Percentiles rank a stretch among this genome's conserved stretches.
These are phyloP conservation scores for Trichoderma cornu-damae DNA, from an alignment of 2,329 filamentous ascomycete genomes.

Conservation along the genomic window DNA sequence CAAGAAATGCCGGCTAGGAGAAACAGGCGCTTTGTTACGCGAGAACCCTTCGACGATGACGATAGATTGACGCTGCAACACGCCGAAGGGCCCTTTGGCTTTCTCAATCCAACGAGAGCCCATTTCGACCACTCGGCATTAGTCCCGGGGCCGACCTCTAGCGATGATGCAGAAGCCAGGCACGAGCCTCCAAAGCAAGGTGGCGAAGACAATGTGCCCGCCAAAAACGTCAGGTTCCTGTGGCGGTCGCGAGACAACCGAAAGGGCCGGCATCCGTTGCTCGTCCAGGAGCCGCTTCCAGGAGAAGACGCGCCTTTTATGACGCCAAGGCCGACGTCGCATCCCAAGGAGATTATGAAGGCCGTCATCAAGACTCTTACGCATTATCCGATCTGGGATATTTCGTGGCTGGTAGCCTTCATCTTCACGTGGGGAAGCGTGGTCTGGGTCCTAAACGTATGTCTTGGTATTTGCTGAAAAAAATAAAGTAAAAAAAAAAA, in stretches of 20 bases:
- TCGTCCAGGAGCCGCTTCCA: constrained; percentile 25
- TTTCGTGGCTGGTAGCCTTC: constrained; percentile 39
- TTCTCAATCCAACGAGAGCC: constrained; percentile 18
- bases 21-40: constrained; percentile 14
- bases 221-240: constrained; percentile 30
- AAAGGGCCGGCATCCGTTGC: constrained; percentile 37
- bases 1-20: constrained; percentile 14
- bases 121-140: constrained; percentile 14
- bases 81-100: constrained; percentile 16
- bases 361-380: constrained; percentile 35
- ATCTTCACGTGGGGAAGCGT: constrained; percentile 37
- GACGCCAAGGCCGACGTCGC: constrained; percentile 25
- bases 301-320: constrained; percentile 19
- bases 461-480: too few relatives aligned
- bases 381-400: constrained; percentile 38
- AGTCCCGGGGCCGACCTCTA: not conserved
- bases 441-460: constrained; percentile 22
- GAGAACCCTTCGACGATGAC: constrained; percentile 16
- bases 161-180: constrained; percentile 2
- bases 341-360: constrained; percentile 23
- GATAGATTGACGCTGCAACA: constrained; percentile 11
- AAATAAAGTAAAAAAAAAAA: too few relatives aligned
- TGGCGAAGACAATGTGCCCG: not conserved
- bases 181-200: not conserved
- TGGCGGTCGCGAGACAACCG: constrained; percentile 42